These are phyloP conservation scores for Biscogniauxia mediterranea DNA, from an alignment of 2,329 filamentous ascomycete species.

Conservation along the genomic window DNA sequence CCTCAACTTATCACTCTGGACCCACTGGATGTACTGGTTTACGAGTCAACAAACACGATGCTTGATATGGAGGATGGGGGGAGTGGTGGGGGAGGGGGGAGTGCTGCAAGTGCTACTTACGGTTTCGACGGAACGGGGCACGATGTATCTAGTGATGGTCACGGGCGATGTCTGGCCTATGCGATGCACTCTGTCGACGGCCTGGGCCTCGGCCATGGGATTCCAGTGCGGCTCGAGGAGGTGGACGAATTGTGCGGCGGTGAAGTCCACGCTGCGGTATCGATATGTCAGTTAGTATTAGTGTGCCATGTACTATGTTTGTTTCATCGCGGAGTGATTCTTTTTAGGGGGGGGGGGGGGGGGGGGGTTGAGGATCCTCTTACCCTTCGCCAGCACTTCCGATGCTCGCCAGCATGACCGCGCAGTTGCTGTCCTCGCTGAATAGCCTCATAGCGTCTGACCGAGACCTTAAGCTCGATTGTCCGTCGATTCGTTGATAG, in stretches of 20 bases:
- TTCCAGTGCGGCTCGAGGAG: slow-evolving; percentile 57
- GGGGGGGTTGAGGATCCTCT: no score
- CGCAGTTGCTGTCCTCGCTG: slow-evolving; percentile 15
- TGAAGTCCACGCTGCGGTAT: slow-evolving; percentile 43
- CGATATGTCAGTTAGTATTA: not conserved
- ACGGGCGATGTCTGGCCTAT: slow-evolving; percentile 46
- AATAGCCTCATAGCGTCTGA: slow-evolving; percentile 20
- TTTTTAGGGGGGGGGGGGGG: not conserved
- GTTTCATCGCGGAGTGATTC: not conserved
- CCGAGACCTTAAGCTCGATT: slow-evolving; percentile 10
- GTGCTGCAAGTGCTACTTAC: not conserved
- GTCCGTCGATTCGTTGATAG: slow-evolving; percentile 28
- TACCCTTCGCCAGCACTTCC: slow-evolving; percentile 33
- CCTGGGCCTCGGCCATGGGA: slow-evolving; percentile 50
- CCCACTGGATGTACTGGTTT: slow-evolving; percentile 2
- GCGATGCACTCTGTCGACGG: slow-evolving; percentile 47
- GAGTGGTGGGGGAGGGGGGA: no score
- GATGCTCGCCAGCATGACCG: slow-evolving; percentile 32
- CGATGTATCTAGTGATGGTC: slow-evolving; percentile 44
- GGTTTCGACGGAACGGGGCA: slow-evolving; percentile 17
- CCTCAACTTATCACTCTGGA: not conserved
- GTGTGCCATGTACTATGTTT: not conserved
- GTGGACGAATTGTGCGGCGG: slow-evolving; percentile 46
- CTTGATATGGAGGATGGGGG: no score
- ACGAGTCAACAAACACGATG: no score